A percentile compares a stretch with the other conserved stretches of the same genome.
Conservation (phyloP, 306 rosid genomes). For the Phaseolus lunatus region DNA sequence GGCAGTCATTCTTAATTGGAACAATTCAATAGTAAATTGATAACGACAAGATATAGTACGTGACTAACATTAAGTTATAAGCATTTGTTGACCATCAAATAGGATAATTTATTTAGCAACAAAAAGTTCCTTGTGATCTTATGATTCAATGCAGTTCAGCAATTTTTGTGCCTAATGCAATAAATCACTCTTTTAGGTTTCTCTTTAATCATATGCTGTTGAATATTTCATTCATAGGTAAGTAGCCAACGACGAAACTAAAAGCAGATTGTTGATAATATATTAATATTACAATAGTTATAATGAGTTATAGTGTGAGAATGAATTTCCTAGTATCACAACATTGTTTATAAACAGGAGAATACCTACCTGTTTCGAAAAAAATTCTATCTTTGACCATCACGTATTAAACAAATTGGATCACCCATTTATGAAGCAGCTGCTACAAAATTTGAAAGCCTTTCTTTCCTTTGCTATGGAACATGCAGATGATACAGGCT, state of each 20-base stretch:
- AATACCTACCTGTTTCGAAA: constrained; percentile 18
- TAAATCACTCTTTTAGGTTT: not conserved
- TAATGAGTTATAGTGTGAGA: not conserved
- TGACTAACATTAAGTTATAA: no score
- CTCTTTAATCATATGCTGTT: not conserved
- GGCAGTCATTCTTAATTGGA: no score
- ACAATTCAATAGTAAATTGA: no score
- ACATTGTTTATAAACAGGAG: constrained; percentile 25
- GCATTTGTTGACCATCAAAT: no score
- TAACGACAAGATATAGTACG: no score
- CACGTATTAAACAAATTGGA: constrained; percentile 15
- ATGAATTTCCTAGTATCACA: constrained; percentile 5
- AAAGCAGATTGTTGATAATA: not conserved
- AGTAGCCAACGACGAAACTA: not conserved
- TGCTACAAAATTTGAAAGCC: constrained; percentile 26
- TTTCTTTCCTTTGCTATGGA: not conserved
- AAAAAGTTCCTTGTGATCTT: no score
- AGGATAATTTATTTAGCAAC: no score
- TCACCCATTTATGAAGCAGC: constrained; percentile 25
- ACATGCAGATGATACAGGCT: constrained; percentile 18
- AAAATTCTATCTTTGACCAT: constrained; percentile 12
- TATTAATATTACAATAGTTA: constrained; percentile 15
- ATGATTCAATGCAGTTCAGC: not conserved
- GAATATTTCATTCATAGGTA: not conserved
- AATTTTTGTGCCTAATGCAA: not conserved